These are phyloP conservation scores for Diaporthe capsici DNA, from an alignment of 2,329 filamentous ascomycete species.

Conservation along the genomic window DNA sequence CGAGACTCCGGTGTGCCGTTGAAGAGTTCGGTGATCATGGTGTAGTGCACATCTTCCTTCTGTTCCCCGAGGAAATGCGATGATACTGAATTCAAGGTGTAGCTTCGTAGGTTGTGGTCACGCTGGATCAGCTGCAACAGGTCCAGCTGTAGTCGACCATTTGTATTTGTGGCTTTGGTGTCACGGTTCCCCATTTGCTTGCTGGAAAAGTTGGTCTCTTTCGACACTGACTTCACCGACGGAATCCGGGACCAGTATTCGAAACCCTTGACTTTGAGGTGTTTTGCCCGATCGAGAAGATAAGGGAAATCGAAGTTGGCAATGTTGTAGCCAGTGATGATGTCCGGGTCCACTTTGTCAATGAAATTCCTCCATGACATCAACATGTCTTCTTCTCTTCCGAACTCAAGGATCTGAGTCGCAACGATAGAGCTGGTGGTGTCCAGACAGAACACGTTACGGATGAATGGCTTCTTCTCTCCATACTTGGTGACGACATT, in stretches of 20 bases:
- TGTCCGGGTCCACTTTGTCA: conserved; percentile 91
- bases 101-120: conserved; percentile 95
- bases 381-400: conserved; percentile 90
- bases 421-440: conserved; percentile 95
- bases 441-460: conserved; percentile 96
- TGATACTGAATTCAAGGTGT: conserved; percentile 96
- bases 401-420: conserved; percentile 89
- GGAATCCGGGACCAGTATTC: conserved; percentile 89
- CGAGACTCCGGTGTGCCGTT: conserved; percentile 96
- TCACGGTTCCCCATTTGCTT: conserved; percentile 99
- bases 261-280: conserved; percentile 85
- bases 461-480: conserved; percentile 94
- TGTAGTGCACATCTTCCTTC: conserved; percentile 98
- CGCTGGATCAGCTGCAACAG: conserved; percentile 94
- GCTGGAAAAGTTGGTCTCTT: conserved; percentile 90
- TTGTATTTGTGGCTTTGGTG: conserved; percentile 94
- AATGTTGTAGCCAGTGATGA: conserved; percentile 99
- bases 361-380: conserved; percentile 92
- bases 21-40: conserved; percentile 98
- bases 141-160: conserved; percentile 93
- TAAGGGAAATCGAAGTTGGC: conserved; percentile 99
- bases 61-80: conserved; percentile 96
- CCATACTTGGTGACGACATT: conserved; percentile 96
- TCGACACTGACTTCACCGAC: conserved; percentile 77
- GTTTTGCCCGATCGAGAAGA: conserved; percentile 86